These are phyloP conservation scores for Suillus subalutaceus DNA, from an alignment of 768 basidiomycete genomes.

Conservation along the genomic window DNA sequence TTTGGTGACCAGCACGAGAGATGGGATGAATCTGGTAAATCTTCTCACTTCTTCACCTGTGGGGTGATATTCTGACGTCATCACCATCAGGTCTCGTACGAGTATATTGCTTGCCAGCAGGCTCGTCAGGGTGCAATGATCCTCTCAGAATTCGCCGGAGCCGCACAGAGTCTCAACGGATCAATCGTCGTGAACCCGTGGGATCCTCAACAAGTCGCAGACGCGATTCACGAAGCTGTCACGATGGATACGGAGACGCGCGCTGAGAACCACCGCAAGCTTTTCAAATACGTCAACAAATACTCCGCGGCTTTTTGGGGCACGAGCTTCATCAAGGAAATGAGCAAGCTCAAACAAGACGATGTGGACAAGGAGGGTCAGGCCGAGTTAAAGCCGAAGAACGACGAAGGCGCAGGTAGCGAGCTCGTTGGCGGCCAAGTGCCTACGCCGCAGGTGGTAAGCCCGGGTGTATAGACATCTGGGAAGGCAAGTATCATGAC, in stretches of 20 bases:
- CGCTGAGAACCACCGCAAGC: constrained; percentile 92
- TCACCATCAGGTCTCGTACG: constrained; percentile 86
- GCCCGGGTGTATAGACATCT: constrained; percentile 35
- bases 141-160: constrained; percentile 97
- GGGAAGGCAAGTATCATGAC: constrained; percentile 31
- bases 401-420: constrained; percentile 40
- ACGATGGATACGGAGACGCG: constrained; percentile 82
- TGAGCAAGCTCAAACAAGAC: constrained; percentile 59
- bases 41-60: constrained; percentile 11
- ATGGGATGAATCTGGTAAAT: constrained; percentile 98
- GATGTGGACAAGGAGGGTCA: constrained; percentile 39
- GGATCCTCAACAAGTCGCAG: constrained; percentile 98
- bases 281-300: constrained; percentile 96
- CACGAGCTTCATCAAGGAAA: constrained; percentile 85
- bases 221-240: constrained; percentile 95
- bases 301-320: constrained; percentile 95
- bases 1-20: constrained; percentile 90
- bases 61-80: constrained; percentile 12
- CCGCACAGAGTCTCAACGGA: constrained; percentile 94
- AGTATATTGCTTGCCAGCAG: constrained; percentile 96
- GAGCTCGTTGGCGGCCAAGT: constrained; percentile 43
- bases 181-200: constrained; percentile 98
- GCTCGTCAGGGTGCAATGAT: constrained; percentile 95
- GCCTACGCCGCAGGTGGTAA: constrained; percentile 37
- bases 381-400: constrained; percentile 36